Evolutionary conservation across 495 filamentous ascomycete genomes (phyloP).

Genomic region (Lasiosphaeris hirsuta): DNA sequence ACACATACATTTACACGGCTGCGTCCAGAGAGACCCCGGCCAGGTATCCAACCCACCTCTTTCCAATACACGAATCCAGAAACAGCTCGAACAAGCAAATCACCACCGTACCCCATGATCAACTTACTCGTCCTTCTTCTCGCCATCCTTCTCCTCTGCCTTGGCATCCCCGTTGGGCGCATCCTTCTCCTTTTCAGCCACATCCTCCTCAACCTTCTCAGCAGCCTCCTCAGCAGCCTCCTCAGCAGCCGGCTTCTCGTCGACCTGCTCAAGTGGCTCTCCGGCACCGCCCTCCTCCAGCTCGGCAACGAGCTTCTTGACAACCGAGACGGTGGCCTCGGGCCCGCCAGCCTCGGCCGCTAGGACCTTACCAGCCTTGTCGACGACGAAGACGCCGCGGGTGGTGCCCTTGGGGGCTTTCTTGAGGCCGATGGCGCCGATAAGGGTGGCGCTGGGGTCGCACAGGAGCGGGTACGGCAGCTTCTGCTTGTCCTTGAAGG

Average conservation of each 20-base stretch:
- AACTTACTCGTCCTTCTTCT: slow-evolving; percentile 6
- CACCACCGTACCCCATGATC: background rate
- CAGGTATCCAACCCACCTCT: background rate
- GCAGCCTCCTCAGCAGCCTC: slow-evolving; percentile 20
- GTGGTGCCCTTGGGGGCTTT: slow-evolving; percentile 72
- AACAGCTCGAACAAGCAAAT: background rate
- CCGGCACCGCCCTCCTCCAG: slow-evolving; percentile 21
- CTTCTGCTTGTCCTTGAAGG: slow-evolving; percentile 83
- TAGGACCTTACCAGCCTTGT: slow-evolving; percentile 69
- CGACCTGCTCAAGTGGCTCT: slow-evolving; percentile 7
- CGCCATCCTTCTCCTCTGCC: slow-evolving; percentile 1
- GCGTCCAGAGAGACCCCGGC: background rate
- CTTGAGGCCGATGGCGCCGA: slow-evolving; percentile 70
- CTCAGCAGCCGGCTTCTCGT: slow-evolving; percentile 16
- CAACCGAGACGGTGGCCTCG: slow-evolving; percentile 53
- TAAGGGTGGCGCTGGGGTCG: slow-evolving; percentile 68
- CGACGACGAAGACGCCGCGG: slow-evolving; percentile 82
- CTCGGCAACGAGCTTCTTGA: slow-evolving; percentile 48
- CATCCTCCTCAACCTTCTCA: slow-evolving; percentile 13
- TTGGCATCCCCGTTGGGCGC: background rate
- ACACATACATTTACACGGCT: background rate
- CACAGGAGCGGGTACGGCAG: slow-evolving; percentile 88
- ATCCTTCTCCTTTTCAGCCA: slow-evolving; percentile 7
- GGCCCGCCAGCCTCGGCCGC: slow-evolving; percentile 59
- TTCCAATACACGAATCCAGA: background rate